Conservation (phyloP, 1,139 yeast genomes). For the Yarrowia galli region DNA sequence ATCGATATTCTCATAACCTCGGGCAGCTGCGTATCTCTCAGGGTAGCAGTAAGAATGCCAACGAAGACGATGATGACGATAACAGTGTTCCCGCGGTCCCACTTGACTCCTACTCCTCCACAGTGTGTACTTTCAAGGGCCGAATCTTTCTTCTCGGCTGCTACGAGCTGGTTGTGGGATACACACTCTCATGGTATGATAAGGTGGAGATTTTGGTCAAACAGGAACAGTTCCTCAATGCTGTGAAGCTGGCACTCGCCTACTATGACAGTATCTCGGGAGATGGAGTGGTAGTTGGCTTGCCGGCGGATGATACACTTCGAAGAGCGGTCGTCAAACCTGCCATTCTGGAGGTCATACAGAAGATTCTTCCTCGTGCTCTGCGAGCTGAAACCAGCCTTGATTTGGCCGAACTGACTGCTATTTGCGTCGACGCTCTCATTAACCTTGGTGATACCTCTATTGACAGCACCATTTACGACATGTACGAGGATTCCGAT, state of each 20-base stretch:
- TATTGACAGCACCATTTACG: constrained; percentile 17
- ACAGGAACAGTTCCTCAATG: constrained; percentile 59
- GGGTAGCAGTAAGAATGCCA: neutral
- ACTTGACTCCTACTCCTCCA: constrained; percentile 51
- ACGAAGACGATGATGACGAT: constrained; percentile 39
- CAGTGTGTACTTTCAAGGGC: constrained; percentile 55
- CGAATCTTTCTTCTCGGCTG: constrained; percentile 60
- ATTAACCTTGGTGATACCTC: constrained; percentile 1
- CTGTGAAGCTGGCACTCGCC: constrained; percentile 61
- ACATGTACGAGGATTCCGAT: constrained; percentile 27
- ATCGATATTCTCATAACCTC: constrained; percentile 49
- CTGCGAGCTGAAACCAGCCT: constrained; percentile 2
- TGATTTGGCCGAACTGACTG: constrained; percentile 19
- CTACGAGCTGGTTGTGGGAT: constrained; percentile 62
- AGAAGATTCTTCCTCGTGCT: constrained; percentile 12
- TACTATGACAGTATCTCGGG: constrained; percentile 56
- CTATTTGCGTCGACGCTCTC: constrained; percentile 16
- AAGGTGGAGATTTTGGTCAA: constrained; percentile 59
- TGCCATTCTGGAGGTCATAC: constrained; percentile 64
- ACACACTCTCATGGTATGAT: constrained; percentile 78
- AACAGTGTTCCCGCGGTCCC: constrained; percentile 45
- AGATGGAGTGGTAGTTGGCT: constrained; percentile 55
- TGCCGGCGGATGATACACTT: constrained; percentile 56
- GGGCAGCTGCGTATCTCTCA: constrained; percentile 44
- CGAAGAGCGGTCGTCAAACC: constrained; percentile 61